Conservation (phyloP, 148 eudicot genomes). For the Silene conica region DNA sequence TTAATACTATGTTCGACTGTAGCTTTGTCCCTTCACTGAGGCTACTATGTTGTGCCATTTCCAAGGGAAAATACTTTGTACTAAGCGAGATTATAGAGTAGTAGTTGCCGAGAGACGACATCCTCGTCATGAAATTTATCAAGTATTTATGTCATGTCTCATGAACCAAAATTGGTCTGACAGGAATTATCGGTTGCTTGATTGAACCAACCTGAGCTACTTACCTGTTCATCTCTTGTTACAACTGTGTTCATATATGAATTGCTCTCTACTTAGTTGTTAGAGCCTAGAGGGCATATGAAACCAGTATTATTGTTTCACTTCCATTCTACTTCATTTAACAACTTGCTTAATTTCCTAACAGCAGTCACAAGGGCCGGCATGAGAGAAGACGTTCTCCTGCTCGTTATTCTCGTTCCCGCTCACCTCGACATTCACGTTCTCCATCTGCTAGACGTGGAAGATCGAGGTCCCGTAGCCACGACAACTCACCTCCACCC, state of each 20-base stretch:
- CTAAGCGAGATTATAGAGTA: neutral
- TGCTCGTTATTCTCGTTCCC: conserved; percentile 61
- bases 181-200: neutral
- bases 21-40: too few relatives aligned
- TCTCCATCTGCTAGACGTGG: conserved; percentile 69
- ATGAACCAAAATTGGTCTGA: neutral
- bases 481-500: conserved; percentile 39
- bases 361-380: conserved; percentile 36
- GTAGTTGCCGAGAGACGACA: neutral
- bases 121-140: neutral
- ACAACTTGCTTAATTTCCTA: neutral
- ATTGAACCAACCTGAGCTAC: neutral
- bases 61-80: too few relatives aligned
- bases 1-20: neutral
- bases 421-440: conserved; percentile 40
- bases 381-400: conserved; percentile 81
- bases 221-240: neutral
- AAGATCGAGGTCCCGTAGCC: conserved; percentile 62
- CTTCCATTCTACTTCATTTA: neutral
- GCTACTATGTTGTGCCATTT: neutral
- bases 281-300: neutral
- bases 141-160: neutral
- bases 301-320: neutral
- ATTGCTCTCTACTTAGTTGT: neutral
- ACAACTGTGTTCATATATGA: neutral